Evolutionary conservation across 768 basidiomycete genomes (phyloP), one percentile per base, ranked within the genome.

Genomic region (Kwoniella mangroviensis): DNA sequence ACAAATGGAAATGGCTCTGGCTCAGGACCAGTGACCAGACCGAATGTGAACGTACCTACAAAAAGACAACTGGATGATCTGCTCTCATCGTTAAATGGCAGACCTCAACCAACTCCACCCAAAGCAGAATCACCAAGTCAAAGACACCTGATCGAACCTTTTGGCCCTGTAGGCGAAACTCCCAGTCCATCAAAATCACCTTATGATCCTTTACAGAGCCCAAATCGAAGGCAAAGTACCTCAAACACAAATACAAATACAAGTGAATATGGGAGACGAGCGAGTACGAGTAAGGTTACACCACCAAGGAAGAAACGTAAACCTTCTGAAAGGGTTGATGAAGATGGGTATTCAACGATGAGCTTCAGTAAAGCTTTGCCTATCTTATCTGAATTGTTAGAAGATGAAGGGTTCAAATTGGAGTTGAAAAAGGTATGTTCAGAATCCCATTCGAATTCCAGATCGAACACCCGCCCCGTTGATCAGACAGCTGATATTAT

Each of bases 1-100:
- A 7, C 53, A 21, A 34, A 58, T 19, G 41, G 54, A 43, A 34
- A 19, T 5, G 43, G 45, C 21, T 9, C 57, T 45, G 15, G 42
- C 24, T 42, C 70, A 51, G 43, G 58, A 56, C 17, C 24, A 26
- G 9, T 21, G 26, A 22, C 55, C 12, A 51, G 22, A 53, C 59
- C 66, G 26, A 26, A 22, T 22, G 45, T 78, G 26, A 26, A 22
- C 17, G 45, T 78, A 13, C 78, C 78, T 19, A 66, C 71, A 10
- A 65, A 75, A 41, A 62, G 75, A 49, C 75, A 80, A 57, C 65
- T 80, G 5, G 73, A 78, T 58, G 76, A 78, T 49, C 72, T 80
- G 12, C 67, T 80, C 19, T 40, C 71, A 15, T 77, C 76, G 15
- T 70, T 80, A n/a, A 71, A 75, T 55, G 51, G 65, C 15, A 54